Percentiles rank a stretch among this genome's conserved stretches.
These are phyloP conservation scores for Podochytrium sp. DNA, from an alignment of 192 early-diverging fungal species.

Conservation along the genomic window DNA sequence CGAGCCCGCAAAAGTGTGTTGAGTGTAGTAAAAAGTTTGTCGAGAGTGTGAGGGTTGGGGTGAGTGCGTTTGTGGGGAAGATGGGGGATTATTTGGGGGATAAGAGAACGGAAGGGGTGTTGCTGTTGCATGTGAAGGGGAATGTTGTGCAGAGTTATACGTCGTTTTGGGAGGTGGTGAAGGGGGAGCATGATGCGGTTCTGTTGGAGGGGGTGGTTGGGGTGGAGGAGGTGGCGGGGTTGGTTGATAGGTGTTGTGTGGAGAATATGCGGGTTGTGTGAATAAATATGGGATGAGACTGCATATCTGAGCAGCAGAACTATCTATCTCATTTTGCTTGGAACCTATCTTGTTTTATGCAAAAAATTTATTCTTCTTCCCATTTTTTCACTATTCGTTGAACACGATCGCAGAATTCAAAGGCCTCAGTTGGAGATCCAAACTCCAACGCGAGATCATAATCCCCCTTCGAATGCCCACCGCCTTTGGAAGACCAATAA, in stretches of 20 bases:
- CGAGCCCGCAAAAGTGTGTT: constrained; percentile 30
- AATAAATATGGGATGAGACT: background rate
- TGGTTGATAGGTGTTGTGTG: constrained; percentile 34
- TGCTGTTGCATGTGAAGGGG: constrained; percentile 75
- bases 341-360: too few species aligned
- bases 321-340: too few species aligned
- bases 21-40: constrained; percentile 55
- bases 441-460: too few species aligned
- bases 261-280: constrained; percentile 1
- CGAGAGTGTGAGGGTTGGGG: constrained; percentile 50
- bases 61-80: constrained; percentile 59
- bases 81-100: constrained; percentile 77
- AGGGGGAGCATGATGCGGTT: constrained; percentile 35
- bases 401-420: too few species aligned
- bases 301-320: too few species aligned
- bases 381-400: too few species aligned
- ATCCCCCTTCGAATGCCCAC: too few species aligned
- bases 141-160: constrained; percentile 33
- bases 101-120: constrained; percentile 72
- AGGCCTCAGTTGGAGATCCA: too few species aligned
- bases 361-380: too few species aligned
- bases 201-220: constrained; percentile 33
- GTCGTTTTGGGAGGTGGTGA: constrained; percentile 37
- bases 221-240: constrained; percentile 33
- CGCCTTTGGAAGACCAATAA: too few species aligned